A percentile compares a stretch with the other conserved stretches of the same genome.
These are phyloP conservation scores for Leishmania arabica DNA, from an alignment of 208 protist genomes.

Conservation along the genomic window DNA sequence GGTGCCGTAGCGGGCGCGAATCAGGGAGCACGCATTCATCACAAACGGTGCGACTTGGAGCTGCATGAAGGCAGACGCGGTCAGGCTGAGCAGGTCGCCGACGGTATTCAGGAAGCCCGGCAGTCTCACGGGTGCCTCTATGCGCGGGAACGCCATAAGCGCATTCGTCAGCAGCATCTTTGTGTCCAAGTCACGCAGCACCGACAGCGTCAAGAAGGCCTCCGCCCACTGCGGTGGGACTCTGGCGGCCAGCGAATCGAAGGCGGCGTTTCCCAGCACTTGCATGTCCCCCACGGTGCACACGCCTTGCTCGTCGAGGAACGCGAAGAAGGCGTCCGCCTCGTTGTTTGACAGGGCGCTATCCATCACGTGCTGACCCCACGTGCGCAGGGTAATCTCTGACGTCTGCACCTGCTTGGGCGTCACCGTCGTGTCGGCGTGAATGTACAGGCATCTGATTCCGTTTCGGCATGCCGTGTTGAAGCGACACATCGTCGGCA, in stretches of 20 bases:
- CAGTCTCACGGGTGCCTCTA: conserved; percentile 35
- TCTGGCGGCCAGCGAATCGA: conserved; percentile 58
- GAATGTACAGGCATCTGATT: conserved; percentile 76
- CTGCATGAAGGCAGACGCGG: conserved; percentile 49
- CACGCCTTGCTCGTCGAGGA: conserved; percentile 57
- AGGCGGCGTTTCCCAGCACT: conserved; percentile 66
- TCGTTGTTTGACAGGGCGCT: conserved; percentile 24
- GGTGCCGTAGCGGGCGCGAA: conserved; percentile 62
- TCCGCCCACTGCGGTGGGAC: conserved; percentile 45
- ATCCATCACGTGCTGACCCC: conserved; percentile 15
- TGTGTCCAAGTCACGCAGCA: conserved; percentile 66
- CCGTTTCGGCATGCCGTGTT: conserved; percentile 66
- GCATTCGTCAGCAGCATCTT: conserved; percentile 46
- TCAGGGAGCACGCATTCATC: conserved; percentile 70
- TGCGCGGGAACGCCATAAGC: conserved; percentile 70
- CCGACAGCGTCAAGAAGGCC: conserved; percentile 53
- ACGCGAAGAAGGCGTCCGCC: conserved; percentile 46
- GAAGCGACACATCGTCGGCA: conserved; percentile 81
- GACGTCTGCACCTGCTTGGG: conserved; percentile 36
- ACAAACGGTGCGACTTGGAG: conserved; percentile 50
- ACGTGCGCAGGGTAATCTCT: conserved; percentile 24
- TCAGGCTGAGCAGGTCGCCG: conserved; percentile 54
- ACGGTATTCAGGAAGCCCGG: conserved; percentile 48
- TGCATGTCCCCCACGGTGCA: conserved; percentile 81
- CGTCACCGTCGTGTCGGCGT: conserved; percentile 43